Evolutionary conservation across 768 basidiomycete species (phyloP), one percentile per base, ranked within the genome.

Genomic region (Suillus lakei): DNA sequence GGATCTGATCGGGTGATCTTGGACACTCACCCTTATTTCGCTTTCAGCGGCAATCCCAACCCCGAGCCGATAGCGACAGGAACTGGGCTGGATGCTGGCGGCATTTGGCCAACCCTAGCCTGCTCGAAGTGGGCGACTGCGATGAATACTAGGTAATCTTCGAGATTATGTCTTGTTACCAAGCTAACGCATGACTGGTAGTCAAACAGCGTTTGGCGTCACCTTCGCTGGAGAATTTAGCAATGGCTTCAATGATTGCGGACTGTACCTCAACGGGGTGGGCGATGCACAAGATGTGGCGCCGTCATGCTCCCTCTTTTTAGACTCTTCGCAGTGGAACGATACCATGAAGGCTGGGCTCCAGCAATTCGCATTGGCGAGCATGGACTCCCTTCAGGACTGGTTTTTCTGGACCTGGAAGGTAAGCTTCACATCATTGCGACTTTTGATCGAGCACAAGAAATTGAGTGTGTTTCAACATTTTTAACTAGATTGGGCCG

Each of bases 391-490:
- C 2, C 78, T 89, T 66, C 82, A 85, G 68, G 83, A 90, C 72
- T 90, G 82, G 81, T 91, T 88, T 78, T 92, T 85, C 82, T 92
- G 91, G 91, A 91, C 89, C 10, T 91, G 91, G 91, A 91, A 90
- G 83, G 84, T 84, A 28, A 21, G 26, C 18, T 5, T 39, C 68
- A 64, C 13, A n/a, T 26, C 30, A n/a, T 67, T 39, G 15, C 36
- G 41, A 46, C 36, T 44, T 18, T 32, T 30, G 4, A 26, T 59
- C 16, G 59, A 34, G 23, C 23, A 6, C 21, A 30, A 28, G 5
- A 12, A 34, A 18, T 46, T 41, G 5, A 62, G 26, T 26, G 2
- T 18, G 36, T 16, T 56, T 56, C 9, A 23, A 16, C 15, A 38
- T 38, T 63, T 26, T 66, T 69, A 43, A 64, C 7, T 69, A 82